Conservation (phyloP, 352 stramenopile genomes). For the Blastocystis sp. region DNA sequence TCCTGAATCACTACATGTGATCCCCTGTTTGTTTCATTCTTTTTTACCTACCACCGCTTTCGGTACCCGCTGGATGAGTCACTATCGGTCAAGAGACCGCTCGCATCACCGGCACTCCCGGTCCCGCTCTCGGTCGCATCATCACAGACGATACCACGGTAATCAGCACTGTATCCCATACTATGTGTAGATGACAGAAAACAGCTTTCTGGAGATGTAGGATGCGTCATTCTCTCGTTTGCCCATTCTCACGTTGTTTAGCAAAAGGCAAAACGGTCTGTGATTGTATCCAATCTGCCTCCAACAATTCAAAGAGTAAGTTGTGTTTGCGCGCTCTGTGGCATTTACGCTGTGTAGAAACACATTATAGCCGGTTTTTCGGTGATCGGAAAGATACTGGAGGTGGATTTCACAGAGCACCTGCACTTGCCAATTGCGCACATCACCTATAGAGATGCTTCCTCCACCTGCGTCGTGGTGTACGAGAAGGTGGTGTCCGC, state of each 20-base stretch:
- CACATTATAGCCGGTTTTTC: slow-evolving; percentile 61
- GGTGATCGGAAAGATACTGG: background rate
- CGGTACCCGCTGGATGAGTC: background rate
- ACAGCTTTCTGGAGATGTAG: slow-evolving; percentile 8
- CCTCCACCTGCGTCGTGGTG: background rate
- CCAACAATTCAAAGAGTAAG: slow-evolving; percentile 37
- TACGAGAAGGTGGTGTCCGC: slow-evolving; percentile 26
- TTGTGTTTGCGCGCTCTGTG: background rate
- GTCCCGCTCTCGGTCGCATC: background rate
- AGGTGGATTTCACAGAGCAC: background rate
- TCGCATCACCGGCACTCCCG: background rate
- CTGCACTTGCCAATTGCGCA: background rate
- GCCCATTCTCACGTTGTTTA: background rate
- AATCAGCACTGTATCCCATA: background rate
- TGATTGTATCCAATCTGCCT: slow-evolving; percentile 50
- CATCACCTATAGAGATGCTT: background rate
- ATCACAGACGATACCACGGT: background rate
- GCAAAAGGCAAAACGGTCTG: slow-evolving; percentile 39
- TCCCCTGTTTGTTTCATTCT: background rate
- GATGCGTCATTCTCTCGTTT: background rate
- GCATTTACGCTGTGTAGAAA: slow-evolving; percentile 12
- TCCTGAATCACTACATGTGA: slow-evolving; percentile 75
- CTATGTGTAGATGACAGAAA: background rate
- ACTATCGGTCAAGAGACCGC: background rate
- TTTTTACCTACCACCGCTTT: background rate